Evolutionary conservation across 2,329 filamentous ascomycete species (phyloP).

Genomic region (Xylariaceae sp.): DNA sequence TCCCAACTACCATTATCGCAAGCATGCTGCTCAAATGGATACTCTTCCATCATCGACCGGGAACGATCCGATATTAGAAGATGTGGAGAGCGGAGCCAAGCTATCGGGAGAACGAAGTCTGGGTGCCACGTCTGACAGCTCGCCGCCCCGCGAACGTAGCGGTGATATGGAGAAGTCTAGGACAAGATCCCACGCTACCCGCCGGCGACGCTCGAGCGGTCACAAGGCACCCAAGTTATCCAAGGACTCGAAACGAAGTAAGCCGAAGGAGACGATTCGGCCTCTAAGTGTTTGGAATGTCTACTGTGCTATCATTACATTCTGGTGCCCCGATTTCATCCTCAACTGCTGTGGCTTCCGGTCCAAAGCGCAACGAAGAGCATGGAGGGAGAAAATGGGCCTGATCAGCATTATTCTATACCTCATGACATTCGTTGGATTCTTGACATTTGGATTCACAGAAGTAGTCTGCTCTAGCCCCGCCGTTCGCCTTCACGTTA

Average conservation of each 20-base stretch:
- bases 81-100: slow-evolving; percentile 70
- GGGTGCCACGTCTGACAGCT: slow-evolving; percentile 53
- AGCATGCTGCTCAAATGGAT: slow-evolving; percentile 92
- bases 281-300: slow-evolving; percentile 93
- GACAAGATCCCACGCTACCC: slow-evolving; percentile 41
- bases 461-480: slow-evolving; percentile 80
- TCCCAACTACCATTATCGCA: slow-evolving; percentile 93
- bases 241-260: slow-evolving; percentile 57
- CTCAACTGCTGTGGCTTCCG: slow-evolving; percentile 85
- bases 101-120: slow-evolving; percentile 54
- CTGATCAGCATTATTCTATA: slow-evolving; percentile 89
- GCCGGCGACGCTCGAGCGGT: slow-evolving; percentile 53
- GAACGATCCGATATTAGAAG: slow-evolving; percentile 85
- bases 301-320: slow-evolving; percentile 92
- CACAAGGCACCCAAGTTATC: slow-evolving; percentile 69
- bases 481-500: slow-evolving; percentile 75
- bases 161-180: slow-evolving; percentile 47
- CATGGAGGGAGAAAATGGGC: slow-evolving; percentile 98
- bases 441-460: slow-evolving; percentile 96
- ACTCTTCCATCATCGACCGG: slow-evolving; percentile 90
- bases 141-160: slow-evolving; percentile 46
- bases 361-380: slow-evolving; percentile 83
- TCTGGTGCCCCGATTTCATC: slow-evolving; percentile 89
- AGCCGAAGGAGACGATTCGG: slow-evolving; percentile 67
- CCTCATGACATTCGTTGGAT: slow-evolving; percentile 90